A percentile compares a stretch with the other conserved stretches of the same genome.
phyloP scores from a whole-genome alignment of 75 land plant species.

The Pinus taeda region DNA sequence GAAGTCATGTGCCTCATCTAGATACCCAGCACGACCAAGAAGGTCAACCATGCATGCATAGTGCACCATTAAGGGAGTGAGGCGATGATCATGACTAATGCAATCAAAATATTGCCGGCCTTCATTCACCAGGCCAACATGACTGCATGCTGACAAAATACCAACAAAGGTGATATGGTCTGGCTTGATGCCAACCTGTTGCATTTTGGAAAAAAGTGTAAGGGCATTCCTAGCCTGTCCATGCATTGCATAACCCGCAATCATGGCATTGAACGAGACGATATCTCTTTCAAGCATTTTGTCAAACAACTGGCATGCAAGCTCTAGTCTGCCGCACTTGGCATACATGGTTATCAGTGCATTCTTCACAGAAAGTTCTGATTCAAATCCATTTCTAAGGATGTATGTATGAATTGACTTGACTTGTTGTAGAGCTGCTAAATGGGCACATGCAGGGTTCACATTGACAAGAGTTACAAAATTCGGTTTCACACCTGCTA shows the following conservation, averaged over 20 bases:
- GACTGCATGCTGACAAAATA: constrained; percentile 26
- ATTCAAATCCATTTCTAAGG: neutral
- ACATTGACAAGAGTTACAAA: constrained; percentile 1
- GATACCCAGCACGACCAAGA: constrained; percentile 23
- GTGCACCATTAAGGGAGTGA: constrained; percentile 9
- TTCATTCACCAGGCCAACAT: constrained; percentile 16
- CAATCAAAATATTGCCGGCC: constrained; percentile 16
- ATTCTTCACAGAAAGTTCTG: constrained; percentile 7
- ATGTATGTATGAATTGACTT: constrained; percentile 10
- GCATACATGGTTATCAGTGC: constrained; percentile 28
- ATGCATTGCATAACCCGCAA: constrained; percentile 22
- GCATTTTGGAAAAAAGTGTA: constrained; percentile 18
- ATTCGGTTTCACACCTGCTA: constrained; percentile 10
- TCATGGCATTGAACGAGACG: constrained; percentile 25
- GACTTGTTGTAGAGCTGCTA: constrained; percentile 11
- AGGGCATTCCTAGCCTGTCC: constrained; percentile 16
- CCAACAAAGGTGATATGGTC: constrained; percentile 19
- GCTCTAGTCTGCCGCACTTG: constrained; percentile 17
- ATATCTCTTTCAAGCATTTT: constrained; percentile 9
- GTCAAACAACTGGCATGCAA: constrained; percentile 18
- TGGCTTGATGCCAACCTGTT: constrained; percentile 13
- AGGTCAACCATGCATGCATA: constrained; percentile 31
- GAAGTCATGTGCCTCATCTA: constrained; percentile 14
- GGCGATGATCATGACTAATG: constrained; percentile 8
- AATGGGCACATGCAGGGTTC: constrained; percentile 12